Percentiles rank a stretch among this genome's conserved stretches.
Conservation (phyloP, 2,329 filamentous ascomycete genomes). For the Karstenula rhodostoma region DNA sequence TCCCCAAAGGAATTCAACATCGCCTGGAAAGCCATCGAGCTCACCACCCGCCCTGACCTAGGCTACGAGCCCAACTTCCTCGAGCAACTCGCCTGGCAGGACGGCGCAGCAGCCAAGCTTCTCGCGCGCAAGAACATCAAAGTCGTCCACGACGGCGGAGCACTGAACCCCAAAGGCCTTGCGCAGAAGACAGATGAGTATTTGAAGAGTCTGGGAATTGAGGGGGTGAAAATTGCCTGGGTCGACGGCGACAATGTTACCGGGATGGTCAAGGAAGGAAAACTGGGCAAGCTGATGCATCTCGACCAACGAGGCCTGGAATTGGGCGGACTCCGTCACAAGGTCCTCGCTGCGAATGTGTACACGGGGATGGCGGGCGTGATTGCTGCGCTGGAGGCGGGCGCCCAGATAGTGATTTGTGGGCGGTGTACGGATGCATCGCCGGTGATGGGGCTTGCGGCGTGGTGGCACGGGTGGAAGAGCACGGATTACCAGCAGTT, state of each 20-base stretch:
- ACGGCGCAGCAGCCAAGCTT: constrained; percentile 38
- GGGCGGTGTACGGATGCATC: constrained; percentile 53
- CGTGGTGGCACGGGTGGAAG: constrained; percentile 24
- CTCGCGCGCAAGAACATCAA: constrained; percentile 58
- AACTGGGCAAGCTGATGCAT: constrained; percentile 25
- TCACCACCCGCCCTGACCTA: constrained; percentile 33
- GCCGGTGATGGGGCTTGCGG: constrained; percentile 52
- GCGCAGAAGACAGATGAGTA: constrained; percentile 51
- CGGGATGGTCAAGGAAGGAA: constrained; percentile 17
- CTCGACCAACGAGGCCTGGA: constrained; percentile 21
- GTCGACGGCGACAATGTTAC: constrained; percentile 53
- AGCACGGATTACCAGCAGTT: constrained; percentile 36
- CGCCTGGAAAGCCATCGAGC: constrained; percentile 44
- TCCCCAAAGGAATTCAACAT: constrained; percentile 36
- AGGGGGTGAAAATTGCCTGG: constrained; percentile 48
- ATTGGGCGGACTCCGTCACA: constrained; percentile 15
- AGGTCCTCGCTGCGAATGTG: constrained; percentile 53
- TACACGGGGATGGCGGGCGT: constrained; percentile 59
- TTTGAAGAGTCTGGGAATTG: constrained; percentile 22
- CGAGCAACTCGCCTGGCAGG: constrained; percentile 40
- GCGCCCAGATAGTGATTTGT: constrained; percentile 53
- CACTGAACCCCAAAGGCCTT: constrained; percentile 60
- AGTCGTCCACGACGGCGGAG: constrained; percentile 64
- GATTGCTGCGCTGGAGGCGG: constrained; percentile 46
- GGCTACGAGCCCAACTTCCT: constrained; percentile 44